Evolutionary conservation across 2,329 filamentous ascomycete species (phyloP).

Genomic region (Epichloe uncinata): DNA sequence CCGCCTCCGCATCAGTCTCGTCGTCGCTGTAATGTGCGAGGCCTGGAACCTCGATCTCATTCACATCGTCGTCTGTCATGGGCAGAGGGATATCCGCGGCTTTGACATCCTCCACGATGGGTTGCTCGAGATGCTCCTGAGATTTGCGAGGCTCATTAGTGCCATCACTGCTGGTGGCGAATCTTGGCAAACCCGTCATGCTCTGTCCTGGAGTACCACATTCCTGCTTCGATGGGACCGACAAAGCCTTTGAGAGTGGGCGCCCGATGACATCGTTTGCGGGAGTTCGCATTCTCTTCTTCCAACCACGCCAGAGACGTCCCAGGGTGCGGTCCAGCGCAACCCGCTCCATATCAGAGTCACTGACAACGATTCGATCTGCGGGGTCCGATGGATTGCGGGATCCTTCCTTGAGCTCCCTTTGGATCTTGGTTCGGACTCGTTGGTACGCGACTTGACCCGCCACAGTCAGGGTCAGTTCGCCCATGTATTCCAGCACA

Average conservation of each 20-base stretch:
- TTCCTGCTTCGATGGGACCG: constrained; percentile 17
- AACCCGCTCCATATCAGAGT: constrained; percentile 84
- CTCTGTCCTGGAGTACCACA: constrained; percentile 23
- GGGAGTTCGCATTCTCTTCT: constrained; percentile 62
- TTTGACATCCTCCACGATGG: constrained; percentile 16
- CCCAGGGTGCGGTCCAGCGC: constrained; percentile 82
- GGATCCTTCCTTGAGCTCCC: constrained; percentile 40
- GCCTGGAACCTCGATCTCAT: constrained; percentile 70
- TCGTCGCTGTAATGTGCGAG: constrained; percentile 50
- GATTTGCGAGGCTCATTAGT: constrained; percentile 7
- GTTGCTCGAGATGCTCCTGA: constrained; percentile 9
- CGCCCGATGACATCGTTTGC: constrained; percentile 32
- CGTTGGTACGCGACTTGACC: constrained; percentile 71
- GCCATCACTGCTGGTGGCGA: constrained; percentile 3
- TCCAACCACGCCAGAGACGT: constrained; percentile 87
- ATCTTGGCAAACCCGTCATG: constrained; percentile 15
- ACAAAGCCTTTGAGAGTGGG: constrained; percentile 35
- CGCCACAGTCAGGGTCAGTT: constrained; percentile 77
- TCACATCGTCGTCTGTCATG: constrained; percentile 51
- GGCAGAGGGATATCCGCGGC: constrained; percentile 50
- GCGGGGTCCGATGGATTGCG: constrained; percentile 34
- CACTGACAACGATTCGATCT: constrained; percentile 69
- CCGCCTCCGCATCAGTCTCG: constrained; percentile 34
- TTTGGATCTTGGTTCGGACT: constrained; percentile 44
- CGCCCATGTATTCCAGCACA: constrained; percentile 85